A percentile compares a stretch with the other conserved stretches of the same genome.
phyloP scores from a whole-genome alignment of 345 rosid species.

The Populus tremula region DNA sequence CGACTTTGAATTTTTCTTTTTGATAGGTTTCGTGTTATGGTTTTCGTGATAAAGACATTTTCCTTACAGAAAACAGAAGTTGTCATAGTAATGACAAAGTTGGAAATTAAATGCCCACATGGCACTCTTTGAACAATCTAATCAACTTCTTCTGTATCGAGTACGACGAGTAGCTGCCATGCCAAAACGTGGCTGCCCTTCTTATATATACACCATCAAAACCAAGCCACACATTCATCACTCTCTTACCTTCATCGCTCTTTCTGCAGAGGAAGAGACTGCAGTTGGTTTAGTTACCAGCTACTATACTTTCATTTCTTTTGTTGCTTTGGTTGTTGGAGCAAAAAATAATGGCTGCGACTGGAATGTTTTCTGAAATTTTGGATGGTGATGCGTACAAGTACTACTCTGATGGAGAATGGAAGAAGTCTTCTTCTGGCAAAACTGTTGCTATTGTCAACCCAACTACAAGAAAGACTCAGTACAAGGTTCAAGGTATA shows the following conservation, averaged over 20 bases:
- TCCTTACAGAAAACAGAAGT: too few relatives aligned
- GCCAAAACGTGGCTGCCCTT: slow-evolving; percentile 36
- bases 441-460: slow-evolving; percentile 79
- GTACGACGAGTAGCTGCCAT: background rate
- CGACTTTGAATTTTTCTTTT: too few relatives aligned
- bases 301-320: background rate
- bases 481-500: slow-evolving; percentile 93
- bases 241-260: slow-evolving; percentile 1
- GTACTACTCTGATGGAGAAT: slow-evolving; percentile 78
- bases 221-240: background rate
- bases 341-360: slow-evolving; percentile 62
- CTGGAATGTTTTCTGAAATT: slow-evolving; percentile 69
- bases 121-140: slow-evolving; percentile 41
- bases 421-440: slow-evolving; percentile 80
- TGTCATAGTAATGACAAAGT: background rate
- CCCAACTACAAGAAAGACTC: slow-evolving; percentile 77
- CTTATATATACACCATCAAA: slow-evolving; percentile 4
- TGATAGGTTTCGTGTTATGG: too few relatives aligned
- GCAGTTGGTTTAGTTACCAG: background rate
- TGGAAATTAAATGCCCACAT: slow-evolving; percentile 2
- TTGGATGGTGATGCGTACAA: slow-evolving; percentile 85
- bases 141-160: background rate
- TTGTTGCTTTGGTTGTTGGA: background rate
- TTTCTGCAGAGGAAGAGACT: background rate
- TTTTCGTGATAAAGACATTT: too few relatives aligned